These are phyloP conservation scores for Porphyrellus cyaneotinctus DNA, from an alignment of 768 basidiomycete genomes.

Conservation along the genomic window DNA sequence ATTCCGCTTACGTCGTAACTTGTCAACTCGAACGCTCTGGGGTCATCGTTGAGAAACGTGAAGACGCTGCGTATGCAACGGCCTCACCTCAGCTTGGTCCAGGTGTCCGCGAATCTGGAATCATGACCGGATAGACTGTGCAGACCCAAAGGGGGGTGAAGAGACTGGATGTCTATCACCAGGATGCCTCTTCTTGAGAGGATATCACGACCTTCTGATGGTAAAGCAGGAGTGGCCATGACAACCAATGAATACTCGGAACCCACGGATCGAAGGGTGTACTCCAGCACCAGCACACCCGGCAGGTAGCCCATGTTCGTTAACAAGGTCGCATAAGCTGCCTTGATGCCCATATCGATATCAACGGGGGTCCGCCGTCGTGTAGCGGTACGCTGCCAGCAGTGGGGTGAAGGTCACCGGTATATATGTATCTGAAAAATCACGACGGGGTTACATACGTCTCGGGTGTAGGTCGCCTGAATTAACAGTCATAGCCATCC, in stretches of 20 bases:
- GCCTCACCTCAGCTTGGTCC: constrained; percentile 55
- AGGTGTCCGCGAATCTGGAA: constrained; percentile 56
- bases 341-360: constrained; percentile 34
- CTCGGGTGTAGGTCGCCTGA: too few species aligned
- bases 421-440: too few species aligned
- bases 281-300: constrained; percentile 53
- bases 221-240: constrained; percentile 63
- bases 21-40: constrained; percentile 57
- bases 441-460: too few species aligned
- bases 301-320: constrained; percentile 60
- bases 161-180: constrained; percentile 54
- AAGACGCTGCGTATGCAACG: constrained; percentile 21
- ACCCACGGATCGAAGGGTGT: constrained; percentile 46
- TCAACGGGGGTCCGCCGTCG: too few species aligned
- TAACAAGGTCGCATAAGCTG: constrained; percentile 74
- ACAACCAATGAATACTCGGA: constrained; percentile 76
- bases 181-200: constrained; percentile 52
- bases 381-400: too few species aligned
- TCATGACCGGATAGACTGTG: constrained; percentile 36
- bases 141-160: constrained; percentile 47
- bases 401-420: too few species aligned
- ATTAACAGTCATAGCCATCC: too few species aligned
- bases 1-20: constrained; percentile 58
- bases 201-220: constrained; percentile 44
- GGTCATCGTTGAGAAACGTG: background rate